Percentiles rank a stretch among this genome's conserved stretches.
These are phyloP conservation scores for Medakamo hakoo DNA, from an alignment of 139 green algal species.

Conservation along the genomic window DNA sequence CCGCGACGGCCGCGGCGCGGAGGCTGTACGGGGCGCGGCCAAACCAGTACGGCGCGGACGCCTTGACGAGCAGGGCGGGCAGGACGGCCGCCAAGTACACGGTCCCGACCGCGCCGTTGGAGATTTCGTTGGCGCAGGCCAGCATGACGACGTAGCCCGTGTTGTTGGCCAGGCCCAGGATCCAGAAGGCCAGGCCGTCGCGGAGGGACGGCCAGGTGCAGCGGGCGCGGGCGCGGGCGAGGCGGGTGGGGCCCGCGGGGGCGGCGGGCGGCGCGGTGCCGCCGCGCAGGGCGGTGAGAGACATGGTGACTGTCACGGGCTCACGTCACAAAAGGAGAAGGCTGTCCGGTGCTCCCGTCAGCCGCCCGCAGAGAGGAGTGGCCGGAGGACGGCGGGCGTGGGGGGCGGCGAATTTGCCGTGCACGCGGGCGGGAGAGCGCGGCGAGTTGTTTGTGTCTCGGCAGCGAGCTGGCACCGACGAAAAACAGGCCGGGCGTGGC, in stretches of 20 bases:
- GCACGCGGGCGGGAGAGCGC: no score
- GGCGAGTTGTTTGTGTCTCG: no score
- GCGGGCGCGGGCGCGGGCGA: neutral
- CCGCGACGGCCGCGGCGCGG: slow-evolving; percentile 13
- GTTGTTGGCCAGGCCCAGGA: slow-evolving; percentile 36
- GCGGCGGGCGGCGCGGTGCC: no score
- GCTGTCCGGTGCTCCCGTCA: no score
- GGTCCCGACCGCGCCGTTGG: slow-evolving; percentile 26
- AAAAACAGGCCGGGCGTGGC: no score
- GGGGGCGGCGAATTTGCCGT: no score
- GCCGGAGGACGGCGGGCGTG: no score
- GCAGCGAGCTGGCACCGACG: no score
- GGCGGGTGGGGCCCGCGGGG: no score
- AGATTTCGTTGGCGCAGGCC: slow-evolving; percentile 37
- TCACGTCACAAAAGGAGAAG: no score
- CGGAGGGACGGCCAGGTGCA: neutral
- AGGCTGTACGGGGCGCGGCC: slow-evolving; percentile 21
- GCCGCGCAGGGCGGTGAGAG: neutral
- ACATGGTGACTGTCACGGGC: no score
- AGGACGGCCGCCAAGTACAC: slow-evolving; percentile 41
- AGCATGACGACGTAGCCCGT: slow-evolving; percentile 46
- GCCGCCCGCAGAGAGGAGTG: no score
- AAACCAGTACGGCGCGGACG: slow-evolving; percentile 32
- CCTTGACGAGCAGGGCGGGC: slow-evolving; percentile 33
- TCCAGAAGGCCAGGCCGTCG: slow-evolving; percentile 18